phyloP scores from a whole-genome alignment of 768 basidiomycete genomes.

The Termitomyces sp. region DNA sequence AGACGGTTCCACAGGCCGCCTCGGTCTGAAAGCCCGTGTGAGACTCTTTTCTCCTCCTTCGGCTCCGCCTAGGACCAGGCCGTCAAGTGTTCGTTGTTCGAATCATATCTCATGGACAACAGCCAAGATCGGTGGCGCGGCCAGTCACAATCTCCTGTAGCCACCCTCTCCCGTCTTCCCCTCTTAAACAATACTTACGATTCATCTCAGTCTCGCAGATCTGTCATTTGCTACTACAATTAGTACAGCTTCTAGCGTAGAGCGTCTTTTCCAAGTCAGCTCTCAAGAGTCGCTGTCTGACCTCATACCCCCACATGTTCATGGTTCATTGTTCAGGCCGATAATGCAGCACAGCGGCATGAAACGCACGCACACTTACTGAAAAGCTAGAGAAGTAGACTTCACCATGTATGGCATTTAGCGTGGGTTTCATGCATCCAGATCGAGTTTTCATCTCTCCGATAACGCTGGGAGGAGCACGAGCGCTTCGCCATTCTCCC shows the following conservation, averaged over 20 bases:
- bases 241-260: not conserved
- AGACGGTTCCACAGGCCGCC: too few relatives aligned
- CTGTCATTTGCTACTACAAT: not conserved
- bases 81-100: not conserved
- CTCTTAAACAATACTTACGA: not conserved
- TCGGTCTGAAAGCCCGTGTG: too few relatives aligned
- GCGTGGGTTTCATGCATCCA: not conserved
- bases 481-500: not conserved
- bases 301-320: not conserved
- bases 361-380: not conserved
- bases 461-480: not conserved
- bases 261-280: not conserved
- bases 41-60: not conserved
- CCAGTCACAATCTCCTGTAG: not conserved
- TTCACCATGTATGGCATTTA: not conserved
- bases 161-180: not conserved
- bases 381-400: too few relatives aligned
- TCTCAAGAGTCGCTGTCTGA: not conserved
- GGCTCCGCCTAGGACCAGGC: not conserved
- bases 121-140: not conserved
- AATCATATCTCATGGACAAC: not conserved
- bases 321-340: not conserved
- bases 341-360: not conserved
- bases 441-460: not conserved
- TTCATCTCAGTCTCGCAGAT: not conserved